Evolutionary conservation across 371 early-diverging fungal species (phyloP).

Genomic region (Circinella minor): DNA sequence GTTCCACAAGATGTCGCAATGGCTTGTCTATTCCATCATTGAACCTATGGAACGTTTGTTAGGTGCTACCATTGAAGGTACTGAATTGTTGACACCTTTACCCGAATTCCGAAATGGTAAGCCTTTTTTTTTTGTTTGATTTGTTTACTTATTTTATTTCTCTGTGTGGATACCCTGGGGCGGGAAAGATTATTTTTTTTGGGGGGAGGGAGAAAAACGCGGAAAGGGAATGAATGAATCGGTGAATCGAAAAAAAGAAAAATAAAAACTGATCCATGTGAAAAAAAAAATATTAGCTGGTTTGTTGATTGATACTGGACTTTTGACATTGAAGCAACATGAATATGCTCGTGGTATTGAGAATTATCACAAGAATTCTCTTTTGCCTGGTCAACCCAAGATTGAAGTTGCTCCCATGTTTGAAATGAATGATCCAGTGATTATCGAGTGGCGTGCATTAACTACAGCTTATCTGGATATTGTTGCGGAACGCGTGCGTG

Average conservation of each 20-base stretch:
- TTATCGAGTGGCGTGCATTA: slow-evolving; percentile 92
- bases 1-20: slow-evolving; percentile 92
- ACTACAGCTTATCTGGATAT: slow-evolving; percentile 85
- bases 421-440: slow-evolving; percentile 79
- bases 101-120: slow-evolving; percentile 91
- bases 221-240: too few species aligned
- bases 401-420: slow-evolving; percentile 69
- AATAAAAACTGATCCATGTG: too few species aligned
- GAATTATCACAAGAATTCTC: slow-evolving; percentile 47
- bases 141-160: neutral
- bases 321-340: slow-evolving; percentile 38
- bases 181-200: too few species aligned
- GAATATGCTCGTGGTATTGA: slow-evolving; percentile 48
- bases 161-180: too few species aligned
- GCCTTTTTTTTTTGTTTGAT: neutral
- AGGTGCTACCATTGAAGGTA: slow-evolving; percentile 65
- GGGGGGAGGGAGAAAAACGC: too few species aligned
- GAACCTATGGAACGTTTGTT: slow-evolving; percentile 77
- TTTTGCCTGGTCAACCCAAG: slow-evolving; percentile 47
- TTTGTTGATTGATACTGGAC: slow-evolving; percentile 48
- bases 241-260: neutral
- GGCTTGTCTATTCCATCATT: slow-evolving; percentile 93
- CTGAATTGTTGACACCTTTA: slow-evolving; percentile 83
- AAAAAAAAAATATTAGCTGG: slow-evolving; percentile 34
- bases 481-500: slow-evolving; percentile 72